Evolutionary conservation across 1,284 basidiomycete genomes (phyloP), one percentile per base, ranked within the genome.

Genomic region (Retiboletus fuscus): DNA sequence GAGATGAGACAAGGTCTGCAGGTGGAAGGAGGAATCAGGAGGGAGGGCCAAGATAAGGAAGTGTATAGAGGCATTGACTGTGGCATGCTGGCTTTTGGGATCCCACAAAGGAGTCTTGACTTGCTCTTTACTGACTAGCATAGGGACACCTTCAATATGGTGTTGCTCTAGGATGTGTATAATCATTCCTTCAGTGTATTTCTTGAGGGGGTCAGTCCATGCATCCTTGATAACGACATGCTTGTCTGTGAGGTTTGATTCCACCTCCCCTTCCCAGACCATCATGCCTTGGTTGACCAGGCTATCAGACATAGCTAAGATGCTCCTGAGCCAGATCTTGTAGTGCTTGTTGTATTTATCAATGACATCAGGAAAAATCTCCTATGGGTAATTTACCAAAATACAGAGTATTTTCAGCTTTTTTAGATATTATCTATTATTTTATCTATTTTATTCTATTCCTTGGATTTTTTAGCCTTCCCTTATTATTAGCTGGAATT

Each of bases 211-310:
- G 34, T 34, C 34, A 8, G 34, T 34, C 72, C 71, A 73, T 0
- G 28, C 41, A 20, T 74, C 64, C 58, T 69, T 73, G 18, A 73
- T 22, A 0, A 44, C 28, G 5, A 73, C 39, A 2, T 11, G 12
- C 26, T 57, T 6, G 8, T 34, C 8, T 34, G 8, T 4, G 8
- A 5, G 5, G 34, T 5, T 24, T 15, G 4, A 13, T 12, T 68
- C 46, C 3, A 66, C 16, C 58, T 65, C 20, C 3, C 66, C 71
- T 43, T 67, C 47, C 71, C 69, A 72, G 6, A 72, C 66, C 2
- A 39, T 71, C 7, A 24, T 68, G 0, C 71, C 69, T 24, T 6
- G 55, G 46, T 66, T 44, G 26, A 30, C 5, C 5, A 72, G 46
- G 47, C 47, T 66, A 46, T 72, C 63, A 22, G 71, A 68, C 5